Evolutionary conservation across 164 flowering plant genomes (phyloP).

Genomic region (Saururus chinensis): DNA sequence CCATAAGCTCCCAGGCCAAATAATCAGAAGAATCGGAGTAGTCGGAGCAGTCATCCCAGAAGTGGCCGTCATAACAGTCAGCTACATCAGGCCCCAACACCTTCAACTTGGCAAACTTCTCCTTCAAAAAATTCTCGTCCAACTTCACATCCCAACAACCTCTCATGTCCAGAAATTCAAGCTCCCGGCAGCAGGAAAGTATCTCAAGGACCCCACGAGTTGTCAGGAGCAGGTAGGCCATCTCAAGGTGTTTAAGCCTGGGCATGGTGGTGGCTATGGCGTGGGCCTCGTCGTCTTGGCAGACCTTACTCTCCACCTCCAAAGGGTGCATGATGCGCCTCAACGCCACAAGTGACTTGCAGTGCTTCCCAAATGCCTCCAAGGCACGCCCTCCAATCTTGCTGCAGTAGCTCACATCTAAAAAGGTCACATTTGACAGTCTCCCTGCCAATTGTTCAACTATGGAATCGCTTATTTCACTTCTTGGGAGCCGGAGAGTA

Average conservation of each 20-base stretch:
- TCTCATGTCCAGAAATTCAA: constrained; percentile 51
- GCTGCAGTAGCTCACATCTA: constrained; percentile 54
- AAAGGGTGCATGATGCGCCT: constrained; percentile 59
- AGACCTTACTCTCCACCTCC: constrained; percentile 20
- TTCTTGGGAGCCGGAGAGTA: constrained; percentile 42
- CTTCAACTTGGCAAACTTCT: constrained; percentile 20
- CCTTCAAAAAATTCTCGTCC: constrained; percentile 24
- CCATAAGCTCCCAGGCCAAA: constrained; percentile 34
- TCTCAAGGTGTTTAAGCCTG: constrained; percentile 54
- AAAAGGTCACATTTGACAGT: constrained; percentile 34
- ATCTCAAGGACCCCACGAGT: constrained; percentile 21
- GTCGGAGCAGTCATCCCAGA: constrained; percentile 33
- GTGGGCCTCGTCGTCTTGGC: constrained; percentile 58
- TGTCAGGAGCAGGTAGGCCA: constrained; percentile 41
- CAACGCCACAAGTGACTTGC: constrained; percentile 37
- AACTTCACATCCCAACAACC: constrained; percentile 60
- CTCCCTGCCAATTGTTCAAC: constrained; percentile 42
- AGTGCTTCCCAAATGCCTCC: constrained; percentile 53
- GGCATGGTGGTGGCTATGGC: constrained; percentile 80
- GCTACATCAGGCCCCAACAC: constrained; percentile 29
- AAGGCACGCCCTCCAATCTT: constrained; percentile 38
- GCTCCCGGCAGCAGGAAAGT: constrained; percentile 22
- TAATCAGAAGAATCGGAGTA: constrained; percentile 24
- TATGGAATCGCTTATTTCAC: constrained; percentile 41
- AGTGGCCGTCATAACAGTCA: constrained; percentile 18